Evolutionary conservation across 2,329 filamentous ascomycete genomes (phyloP).

Genomic region (Huntiella savannae): DNA sequence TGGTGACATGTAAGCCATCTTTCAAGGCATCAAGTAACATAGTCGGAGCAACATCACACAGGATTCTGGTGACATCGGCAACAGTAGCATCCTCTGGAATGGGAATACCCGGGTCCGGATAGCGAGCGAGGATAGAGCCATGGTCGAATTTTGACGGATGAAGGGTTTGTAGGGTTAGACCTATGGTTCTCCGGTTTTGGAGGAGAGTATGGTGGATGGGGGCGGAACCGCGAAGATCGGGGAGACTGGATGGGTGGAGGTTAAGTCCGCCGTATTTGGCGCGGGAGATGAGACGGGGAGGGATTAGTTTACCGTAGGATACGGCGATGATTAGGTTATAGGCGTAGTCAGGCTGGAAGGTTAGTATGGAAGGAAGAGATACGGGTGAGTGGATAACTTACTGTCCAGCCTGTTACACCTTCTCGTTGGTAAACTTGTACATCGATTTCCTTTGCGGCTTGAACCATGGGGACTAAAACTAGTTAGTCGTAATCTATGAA

Average conservation of each 20-base stretch:
- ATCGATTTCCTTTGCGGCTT: slow-evolving; percentile 39
- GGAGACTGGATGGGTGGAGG: slow-evolving; percentile 78
- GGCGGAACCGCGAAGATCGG: slow-evolving; percentile 73
- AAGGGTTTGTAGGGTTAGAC: slow-evolving; percentile 75
- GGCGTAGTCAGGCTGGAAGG: slow-evolving; percentile 31
- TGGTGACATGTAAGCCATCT: slow-evolving; percentile 44
- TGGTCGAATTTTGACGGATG: slow-evolving; percentile 60
- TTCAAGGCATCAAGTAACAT: slow-evolving; percentile 52
- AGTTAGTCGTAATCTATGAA: not conserved
- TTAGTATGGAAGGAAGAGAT: slow-evolving; percentile 1
- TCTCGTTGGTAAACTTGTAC: slow-evolving; percentile 57
- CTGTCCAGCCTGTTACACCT: slow-evolving; percentile 67
- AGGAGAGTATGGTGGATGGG: slow-evolving; percentile 76
- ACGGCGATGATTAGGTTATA: slow-evolving; percentile 77
- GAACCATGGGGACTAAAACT: slow-evolving; percentile 46
- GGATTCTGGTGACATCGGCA: slow-evolving; percentile 22
- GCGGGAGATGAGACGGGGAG: slow-evolving; percentile 47
- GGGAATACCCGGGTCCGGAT: slow-evolving; percentile 35
- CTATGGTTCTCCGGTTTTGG: slow-evolving; percentile 37
- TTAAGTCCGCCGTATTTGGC: slow-evolving; percentile 78
- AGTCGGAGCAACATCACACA: slow-evolving; percentile 46
- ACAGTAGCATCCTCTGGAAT: slow-evolving; percentile 27
- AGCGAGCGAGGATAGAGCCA: slow-evolving; percentile 57
- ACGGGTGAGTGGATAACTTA: slow-evolving; percentile 21
- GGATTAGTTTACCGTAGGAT: slow-evolving; percentile 84